Conservation (phyloP, 2,329 filamentous ascomycete genomes). For the Pseudogymnoascus sp. region DNA sequence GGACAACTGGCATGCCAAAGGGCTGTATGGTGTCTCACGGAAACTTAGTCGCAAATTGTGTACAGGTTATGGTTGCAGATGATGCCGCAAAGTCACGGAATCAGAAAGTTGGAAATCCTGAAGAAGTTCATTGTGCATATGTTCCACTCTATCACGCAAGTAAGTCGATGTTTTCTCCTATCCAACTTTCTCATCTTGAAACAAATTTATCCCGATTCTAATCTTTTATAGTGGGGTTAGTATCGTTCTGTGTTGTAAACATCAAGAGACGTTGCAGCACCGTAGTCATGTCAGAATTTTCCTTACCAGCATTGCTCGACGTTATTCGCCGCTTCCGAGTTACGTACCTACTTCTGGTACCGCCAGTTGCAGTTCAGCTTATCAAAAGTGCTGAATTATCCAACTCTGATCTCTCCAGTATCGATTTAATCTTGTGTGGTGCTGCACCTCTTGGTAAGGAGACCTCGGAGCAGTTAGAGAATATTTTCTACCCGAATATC, state of each 20-base stretch:
- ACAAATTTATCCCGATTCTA: no score
- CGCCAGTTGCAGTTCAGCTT: slow-evolving; percentile 65
- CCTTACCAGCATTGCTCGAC: slow-evolving; percentile 51
- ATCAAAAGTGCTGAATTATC: slow-evolving; percentile 60
- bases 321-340: slow-evolving; percentile 61
- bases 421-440: slow-evolving; percentile 53
- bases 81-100: slow-evolving; percentile 62
- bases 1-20: slow-evolving; percentile 76
- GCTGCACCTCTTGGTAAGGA: slow-evolving; percentile 56
- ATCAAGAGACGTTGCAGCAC: no score
- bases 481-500: background rate
- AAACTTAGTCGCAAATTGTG: slow-evolving; percentile 65
- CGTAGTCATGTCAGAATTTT: no score
- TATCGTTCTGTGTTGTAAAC: no score
- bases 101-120: slow-evolving; percentile 66
- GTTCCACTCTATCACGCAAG: no score
- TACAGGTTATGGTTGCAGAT: slow-evolving; percentile 67
- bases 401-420: slow-evolving; percentile 59
- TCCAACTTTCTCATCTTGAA: no score
- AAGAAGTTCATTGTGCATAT: no score
- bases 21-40: slow-evolving; percentile 76
- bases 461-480: background rate
- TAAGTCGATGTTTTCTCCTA: no score
- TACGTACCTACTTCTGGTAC: slow-evolving; percentile 58
- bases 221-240: no score